These are phyloP conservation scores for Ceriops tagal DNA, from an alignment of 345 rosid species.

Conservation along the genomic window DNA sequence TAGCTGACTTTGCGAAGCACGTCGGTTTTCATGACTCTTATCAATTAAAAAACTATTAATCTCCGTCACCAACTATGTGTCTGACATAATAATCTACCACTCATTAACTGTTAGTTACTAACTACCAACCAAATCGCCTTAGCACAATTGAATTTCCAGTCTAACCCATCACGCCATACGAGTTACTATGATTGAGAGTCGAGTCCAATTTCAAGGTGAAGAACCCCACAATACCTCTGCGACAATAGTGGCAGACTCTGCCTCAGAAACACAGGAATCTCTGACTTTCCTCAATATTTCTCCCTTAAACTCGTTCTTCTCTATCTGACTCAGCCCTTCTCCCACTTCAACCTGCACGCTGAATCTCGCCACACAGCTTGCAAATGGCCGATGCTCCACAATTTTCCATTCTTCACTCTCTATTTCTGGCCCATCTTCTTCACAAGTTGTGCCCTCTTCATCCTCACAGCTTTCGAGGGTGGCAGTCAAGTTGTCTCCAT, in stretches of 20 bases:
- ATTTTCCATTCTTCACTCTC: not conserved
- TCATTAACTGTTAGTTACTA: too few species aligned
- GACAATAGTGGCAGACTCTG: conserved; percentile 37
- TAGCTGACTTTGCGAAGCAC: too few species aligned
- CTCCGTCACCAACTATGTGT: too few species aligned
- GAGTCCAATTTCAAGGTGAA: conserved; percentile 31
- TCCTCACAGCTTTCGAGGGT: not conserved
- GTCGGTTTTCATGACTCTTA: too few species aligned
- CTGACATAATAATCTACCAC: too few species aligned
- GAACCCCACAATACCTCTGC: conserved; percentile 62
- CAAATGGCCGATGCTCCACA: conserved; percentile 21
- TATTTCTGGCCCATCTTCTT: not conserved
- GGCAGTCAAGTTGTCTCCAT: conserved; percentile 12
- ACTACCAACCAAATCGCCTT: too few species aligned
- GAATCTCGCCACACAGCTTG: conserved; percentile 37
- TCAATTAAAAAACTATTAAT: too few species aligned
- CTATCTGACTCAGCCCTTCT: conserved; percentile 39
- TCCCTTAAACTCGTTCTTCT: conserved; percentile 38
- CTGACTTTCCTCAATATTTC: conserved; percentile 43
- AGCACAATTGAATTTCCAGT: too few species aligned
- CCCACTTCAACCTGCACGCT: conserved; percentile 55
- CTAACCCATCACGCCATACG: too few species aligned
- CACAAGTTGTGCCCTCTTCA: not conserved
- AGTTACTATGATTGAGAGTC: too few species aligned
- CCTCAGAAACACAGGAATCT: conserved; percentile 43